Evolutionary conservation across 2,329 filamentous ascomycete species (phyloP).

Genomic region (Botrytis tulipae): DNA sequence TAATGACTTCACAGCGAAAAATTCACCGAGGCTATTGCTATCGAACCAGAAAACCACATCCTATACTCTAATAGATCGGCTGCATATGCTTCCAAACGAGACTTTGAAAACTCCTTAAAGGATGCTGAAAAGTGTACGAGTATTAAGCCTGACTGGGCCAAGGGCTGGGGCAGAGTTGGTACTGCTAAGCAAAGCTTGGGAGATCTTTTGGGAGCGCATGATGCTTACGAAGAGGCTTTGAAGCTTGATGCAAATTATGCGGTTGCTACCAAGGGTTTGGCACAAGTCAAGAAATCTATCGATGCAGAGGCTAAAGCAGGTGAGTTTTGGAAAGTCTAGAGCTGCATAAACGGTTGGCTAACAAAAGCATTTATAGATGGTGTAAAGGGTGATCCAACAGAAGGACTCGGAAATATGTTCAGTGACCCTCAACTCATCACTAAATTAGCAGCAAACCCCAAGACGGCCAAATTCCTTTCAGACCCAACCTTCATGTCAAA

Average conservation of each 20-base stretch:
- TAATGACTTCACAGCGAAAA: constrained; percentile 65
- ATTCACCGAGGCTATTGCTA: constrained; percentile 87
- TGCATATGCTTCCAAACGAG: constrained; percentile 80
- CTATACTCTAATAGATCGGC: constrained; percentile 97
- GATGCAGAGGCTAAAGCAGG: constrained; percentile 64
- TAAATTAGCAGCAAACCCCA: constrained; percentile 92
- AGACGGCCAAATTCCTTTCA: constrained; percentile 77
- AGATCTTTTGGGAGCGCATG: constrained; percentile 78
- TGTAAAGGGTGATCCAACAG: constrained; percentile 62
- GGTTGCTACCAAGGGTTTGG: constrained; percentile 84
- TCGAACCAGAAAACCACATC: constrained; percentile 89
- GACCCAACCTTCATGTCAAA: constrained; percentile 90
- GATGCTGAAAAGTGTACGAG: constrained; percentile 93
- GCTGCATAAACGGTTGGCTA: constrained; percentile 25
- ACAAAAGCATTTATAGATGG: constrained; percentile 32
- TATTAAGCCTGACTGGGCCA: constrained; percentile 96
- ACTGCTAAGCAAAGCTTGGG: constrained; percentile 84
- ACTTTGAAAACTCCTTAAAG: constrained; percentile 79
- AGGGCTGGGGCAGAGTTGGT: constrained; percentile 93
- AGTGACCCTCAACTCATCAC: constrained; percentile 84
- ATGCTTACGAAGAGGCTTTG: constrained; percentile 91
- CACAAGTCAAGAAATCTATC: constrained; percentile 83
- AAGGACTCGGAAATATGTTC: constrained; percentile 88
- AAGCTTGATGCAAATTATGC: constrained; percentile 91
- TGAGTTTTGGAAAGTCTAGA: constrained; percentile 24